These are phyloP conservation scores for Trichothecium roseum DNA, from an alignment of 2,329 filamentous ascomycete species.

Conservation along the genomic window DNA sequence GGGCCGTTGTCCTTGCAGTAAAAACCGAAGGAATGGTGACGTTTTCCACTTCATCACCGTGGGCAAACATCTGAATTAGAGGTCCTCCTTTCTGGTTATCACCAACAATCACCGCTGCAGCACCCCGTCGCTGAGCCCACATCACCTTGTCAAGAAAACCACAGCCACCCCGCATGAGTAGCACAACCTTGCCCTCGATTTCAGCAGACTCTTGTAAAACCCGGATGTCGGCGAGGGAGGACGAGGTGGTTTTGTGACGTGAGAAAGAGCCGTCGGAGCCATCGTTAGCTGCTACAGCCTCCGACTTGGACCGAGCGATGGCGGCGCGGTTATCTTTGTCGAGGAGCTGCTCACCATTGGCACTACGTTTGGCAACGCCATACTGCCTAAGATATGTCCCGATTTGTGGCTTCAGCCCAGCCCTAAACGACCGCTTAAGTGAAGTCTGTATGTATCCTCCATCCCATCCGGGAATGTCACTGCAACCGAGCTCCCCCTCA, in stretches of 20 bases:
- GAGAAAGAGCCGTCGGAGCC: constrained; percentile 56
- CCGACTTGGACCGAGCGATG: constrained; percentile 6
- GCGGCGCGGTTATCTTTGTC: constrained; percentile 16
- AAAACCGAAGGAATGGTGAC: constrained; percentile 91
- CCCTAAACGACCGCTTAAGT: constrained; percentile 17
- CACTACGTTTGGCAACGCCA: too few species aligned
- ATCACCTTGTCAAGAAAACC: constrained; percentile 96
- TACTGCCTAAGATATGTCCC: too few species aligned
- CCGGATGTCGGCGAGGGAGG: constrained; percentile 78
- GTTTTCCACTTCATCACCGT: constrained; percentile 81
- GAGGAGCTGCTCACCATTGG: constrained; percentile 9
- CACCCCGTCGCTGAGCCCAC: constrained; percentile 89
- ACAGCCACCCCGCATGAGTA: constrained; percentile 86
- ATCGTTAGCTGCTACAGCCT: constrained; percentile 39
- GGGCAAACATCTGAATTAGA: constrained; percentile 96
- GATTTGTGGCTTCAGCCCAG: too few species aligned
- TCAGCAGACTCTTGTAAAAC: constrained; percentile 85
- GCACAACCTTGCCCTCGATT: constrained; percentile 84
- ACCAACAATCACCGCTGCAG: constrained; percentile 82
- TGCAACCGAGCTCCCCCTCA: constrained; percentile 86
- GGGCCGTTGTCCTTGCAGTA: constrained; percentile 88
- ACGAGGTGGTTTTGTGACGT: constrained; percentile 24
- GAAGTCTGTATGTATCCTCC: constrained; percentile 42
- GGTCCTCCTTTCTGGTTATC: constrained; percentile 85
- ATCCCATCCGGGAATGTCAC: constrained; percentile 84